Conservation (phyloP, 2,329 filamentous ascomycete genomes). For the Calonectria crousiana region DNA sequence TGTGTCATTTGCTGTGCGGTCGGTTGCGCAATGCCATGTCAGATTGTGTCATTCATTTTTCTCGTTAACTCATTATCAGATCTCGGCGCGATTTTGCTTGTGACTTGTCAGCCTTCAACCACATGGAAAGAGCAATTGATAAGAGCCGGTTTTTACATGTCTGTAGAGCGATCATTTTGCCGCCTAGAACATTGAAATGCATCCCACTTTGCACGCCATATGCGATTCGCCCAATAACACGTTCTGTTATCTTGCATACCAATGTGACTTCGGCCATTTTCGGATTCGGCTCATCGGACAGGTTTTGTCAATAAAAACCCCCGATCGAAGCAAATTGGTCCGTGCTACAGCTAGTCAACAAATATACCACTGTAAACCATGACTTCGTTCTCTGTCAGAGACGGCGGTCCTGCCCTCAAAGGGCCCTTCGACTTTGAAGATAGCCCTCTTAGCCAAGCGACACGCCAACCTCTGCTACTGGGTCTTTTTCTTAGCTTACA, state of each 20-base stretch:
- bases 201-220: conserved; percentile 4
- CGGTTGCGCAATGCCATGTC: not conserved
- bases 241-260: not conserved
- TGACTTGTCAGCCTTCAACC: not conserved
- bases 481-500: not conserved
- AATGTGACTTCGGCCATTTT: not conserved
- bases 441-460: not conserved
- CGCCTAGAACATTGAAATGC: not conserved
- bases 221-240: not conserved
- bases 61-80: not conserved
- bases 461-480: not conserved
- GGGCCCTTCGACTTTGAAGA: not conserved
- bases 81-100: not conserved
- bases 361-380: not conserved
- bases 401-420: not conserved
- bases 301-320: not conserved
- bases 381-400: not conserved
- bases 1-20: not conserved
- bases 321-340: no score
- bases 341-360: not conserved
- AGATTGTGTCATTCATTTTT: not conserved
- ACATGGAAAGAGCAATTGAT: not conserved
- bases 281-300: not conserved
- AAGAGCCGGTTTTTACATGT: not conserved
- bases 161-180: no score